Base-by-base conservation (phyloP, 2,329 filamentous ascomycete species). In the Bertia moriformis region DNA sequence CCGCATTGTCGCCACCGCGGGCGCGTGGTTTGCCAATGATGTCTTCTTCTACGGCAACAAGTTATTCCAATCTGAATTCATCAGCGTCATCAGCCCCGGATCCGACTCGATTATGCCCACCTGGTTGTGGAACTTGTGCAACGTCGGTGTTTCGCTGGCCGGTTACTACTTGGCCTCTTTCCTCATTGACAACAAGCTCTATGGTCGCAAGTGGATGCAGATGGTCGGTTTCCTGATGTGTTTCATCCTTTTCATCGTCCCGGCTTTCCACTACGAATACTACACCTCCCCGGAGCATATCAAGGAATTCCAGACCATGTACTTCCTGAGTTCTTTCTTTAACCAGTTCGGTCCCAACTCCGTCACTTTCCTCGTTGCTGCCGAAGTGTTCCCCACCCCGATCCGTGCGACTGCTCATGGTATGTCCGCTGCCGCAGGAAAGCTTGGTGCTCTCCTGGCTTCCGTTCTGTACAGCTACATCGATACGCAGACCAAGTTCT, bases 11-110 rank as follows among this genome's bases (percentile, higher is more conserved):
- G 89, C 89, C 38, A 95, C 89, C 15, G 78, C 88, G 10, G 83
- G 83, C 41, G 74, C 78, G 24, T 96, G 89, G 89, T 96, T 89
- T 61, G 84, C 80, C 65, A 96, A 96, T 60, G 89, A 96, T 54
- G 82, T 96, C 48, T 95, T 96, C 71, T 96, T 96, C 69, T 96
- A 96, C 66, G 89, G 89, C 50, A 95, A 94, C 79, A 95, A 94
- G 71, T 79, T 95, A 40, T 95, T 95, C 73, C 88, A 94, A 63
- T 74, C 73, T 45, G 74, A 89, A 55, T 95, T 95, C 63, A 94
- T 95, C 62, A 66, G 65, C 20, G 82, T 91, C 53, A 79, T 95
- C 48, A 83, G 78, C 40, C 69, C 76, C 39, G 61, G 71, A 46
- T 72, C 75, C 45, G 61, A 66, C 24, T 86, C 83, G 4, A 73